Conservation (phyloP, 2,329 filamentous ascomycete genomes). For the Fusarium chaquense region DNA sequence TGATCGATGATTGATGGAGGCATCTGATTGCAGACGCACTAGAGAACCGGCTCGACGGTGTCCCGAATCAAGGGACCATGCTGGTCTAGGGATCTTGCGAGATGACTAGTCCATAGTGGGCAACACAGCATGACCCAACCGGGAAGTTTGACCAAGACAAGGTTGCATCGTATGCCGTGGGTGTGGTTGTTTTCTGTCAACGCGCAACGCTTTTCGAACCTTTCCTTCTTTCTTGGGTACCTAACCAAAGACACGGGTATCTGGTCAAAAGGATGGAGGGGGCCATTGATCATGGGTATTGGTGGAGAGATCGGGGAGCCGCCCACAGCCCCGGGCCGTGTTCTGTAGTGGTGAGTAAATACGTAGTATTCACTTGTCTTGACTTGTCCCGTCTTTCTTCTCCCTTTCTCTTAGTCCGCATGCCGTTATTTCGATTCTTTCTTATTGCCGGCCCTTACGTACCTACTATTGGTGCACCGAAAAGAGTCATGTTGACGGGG, state of each 20-base stretch:
- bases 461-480: not conserved
- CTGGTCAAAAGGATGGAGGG: conserved; percentile 12
- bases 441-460: not conserved
- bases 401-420: not conserved
- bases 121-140: conserved; percentile 30
- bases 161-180: conserved; percentile 28
- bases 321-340: conserved; percentile 22
- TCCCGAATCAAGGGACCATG: conserved; percentile 30
- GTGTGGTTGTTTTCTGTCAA: conserved; percentile 34
- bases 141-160: conserved; percentile 30
- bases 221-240: not conserved
- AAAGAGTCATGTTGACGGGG: not conserved
- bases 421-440: not conserved
- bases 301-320: conserved; percentile 39
- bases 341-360: not conserved
- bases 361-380: not conserved
- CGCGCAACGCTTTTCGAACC: conserved; percentile 31
- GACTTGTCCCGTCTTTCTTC: not conserved
- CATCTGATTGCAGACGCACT: conserved; percentile 21
- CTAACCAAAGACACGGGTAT: conserved; percentile 23
- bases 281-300: conserved; percentile 6
- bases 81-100: conserved; percentile 15
- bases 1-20: conserved; percentile 37
- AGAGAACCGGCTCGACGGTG: conserved; percentile 26
- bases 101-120: conserved; percentile 32